These are phyloP conservation scores for Lepidium africanum DNA, from an alignment of 345 rosid genomes.

Conservation along the genomic window DNA sequence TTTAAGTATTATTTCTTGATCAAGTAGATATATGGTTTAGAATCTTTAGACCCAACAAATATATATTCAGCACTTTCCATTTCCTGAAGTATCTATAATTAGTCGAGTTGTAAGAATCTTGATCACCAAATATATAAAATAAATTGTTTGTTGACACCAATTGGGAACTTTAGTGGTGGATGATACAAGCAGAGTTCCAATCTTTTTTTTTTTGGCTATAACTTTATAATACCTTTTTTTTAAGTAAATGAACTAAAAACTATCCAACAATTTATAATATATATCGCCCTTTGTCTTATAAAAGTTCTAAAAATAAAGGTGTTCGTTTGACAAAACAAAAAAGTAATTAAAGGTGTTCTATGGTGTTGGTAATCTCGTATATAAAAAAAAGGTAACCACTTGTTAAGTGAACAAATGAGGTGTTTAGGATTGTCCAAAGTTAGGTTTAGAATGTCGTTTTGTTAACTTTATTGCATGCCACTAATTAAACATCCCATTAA, in stretches of 20 bases:
- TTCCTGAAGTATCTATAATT: too few species aligned
- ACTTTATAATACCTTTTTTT: background rate
- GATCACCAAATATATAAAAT: too few species aligned
- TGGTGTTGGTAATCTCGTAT: background rate
- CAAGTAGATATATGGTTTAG: too few species aligned
- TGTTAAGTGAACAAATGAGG: conserved; percentile 6
- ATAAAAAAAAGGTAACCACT: conserved; percentile 3
- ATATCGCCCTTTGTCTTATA: background rate
- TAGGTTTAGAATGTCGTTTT: conserved; percentile 6
- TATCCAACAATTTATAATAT: background rate
- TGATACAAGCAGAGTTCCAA: too few species aligned
- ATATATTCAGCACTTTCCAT: too few species aligned
- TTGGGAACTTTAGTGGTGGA: too few species aligned
- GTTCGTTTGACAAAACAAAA: conserved; percentile 9
- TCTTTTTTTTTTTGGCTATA: background rate
- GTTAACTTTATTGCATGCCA: background rate
- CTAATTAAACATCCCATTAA: background rate
- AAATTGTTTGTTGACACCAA: too few species aligned
- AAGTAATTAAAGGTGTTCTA: background rate
- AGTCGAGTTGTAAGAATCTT: too few species aligned
- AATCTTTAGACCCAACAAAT: too few species aligned
- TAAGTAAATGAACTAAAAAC: background rate
- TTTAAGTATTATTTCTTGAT: too few species aligned
- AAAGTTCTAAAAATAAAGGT: background rate
- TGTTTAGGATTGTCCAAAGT: background rate